These are phyloP conservation scores for Xylaria curta DNA, from an alignment of 495 filamentous ascomycete genomes.

Conservation along the genomic window DNA sequence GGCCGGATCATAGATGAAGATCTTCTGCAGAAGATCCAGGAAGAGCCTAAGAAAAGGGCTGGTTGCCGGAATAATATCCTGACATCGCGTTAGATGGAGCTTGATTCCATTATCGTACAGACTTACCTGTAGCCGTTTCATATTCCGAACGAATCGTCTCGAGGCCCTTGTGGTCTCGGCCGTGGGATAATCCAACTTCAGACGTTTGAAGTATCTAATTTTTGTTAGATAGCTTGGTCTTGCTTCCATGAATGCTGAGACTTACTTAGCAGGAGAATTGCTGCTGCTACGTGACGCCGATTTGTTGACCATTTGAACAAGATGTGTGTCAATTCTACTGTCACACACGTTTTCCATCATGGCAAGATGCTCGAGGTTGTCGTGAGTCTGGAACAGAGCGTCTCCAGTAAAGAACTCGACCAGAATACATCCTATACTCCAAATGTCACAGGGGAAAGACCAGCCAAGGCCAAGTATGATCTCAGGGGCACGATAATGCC, in stretches of 20 bases:
- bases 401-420: constrained; percentile 99
- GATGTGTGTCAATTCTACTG: constrained; percentile 70
- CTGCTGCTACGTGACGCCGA: constrained; percentile 66
- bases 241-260: constrained; percentile 12
- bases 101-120: background rate
- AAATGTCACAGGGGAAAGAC: constrained; percentile 98
- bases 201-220: constrained; percentile 81
- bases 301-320: constrained; percentile 77
- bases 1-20: constrained; percentile 94
- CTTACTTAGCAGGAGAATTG: constrained; percentile 85
- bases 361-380: constrained; percentile 97
- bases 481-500: constrained; percentile 95
- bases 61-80: constrained; percentile 89
- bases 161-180: constrained; percentile 86
- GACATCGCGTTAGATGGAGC: constrained; percentile 39
- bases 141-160: constrained; percentile 89
- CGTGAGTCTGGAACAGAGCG: constrained; percentile 96
- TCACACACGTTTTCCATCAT: constrained; percentile 98
- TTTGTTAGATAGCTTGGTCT: constrained; percentile 34
- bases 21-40: constrained; percentile 83
- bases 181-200: constrained; percentile 87
- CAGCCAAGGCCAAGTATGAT: constrained; percentile 97
- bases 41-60: constrained; percentile 83
- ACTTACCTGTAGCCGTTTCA: constrained; percentile 87
- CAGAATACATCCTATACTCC: constrained; percentile 98